Base-by-base conservation (phyloP, 225 moss, liverwort and hornwort genomes). In the Marchantia paleacea region DNA sequence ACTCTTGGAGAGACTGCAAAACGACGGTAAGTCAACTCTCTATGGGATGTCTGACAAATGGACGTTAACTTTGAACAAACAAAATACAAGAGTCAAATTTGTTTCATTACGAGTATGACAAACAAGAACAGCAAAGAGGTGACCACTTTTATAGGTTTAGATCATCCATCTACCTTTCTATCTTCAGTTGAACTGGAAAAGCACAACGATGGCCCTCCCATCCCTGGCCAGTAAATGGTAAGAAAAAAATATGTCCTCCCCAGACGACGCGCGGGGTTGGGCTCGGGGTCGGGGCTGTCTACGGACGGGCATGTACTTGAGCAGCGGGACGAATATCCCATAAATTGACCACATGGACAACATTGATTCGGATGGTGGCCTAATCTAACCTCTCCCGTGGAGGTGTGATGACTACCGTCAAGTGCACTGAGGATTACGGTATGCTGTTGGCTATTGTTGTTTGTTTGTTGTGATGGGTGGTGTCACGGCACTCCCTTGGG, bases 351-450 rank as follows among this genome's bases (percentile, higher is more conserved):
- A 49, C 47, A 70, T 70, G 69, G 69, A 19, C 29, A 49, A 70
- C 69, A 70, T 48, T 70, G 28, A 66, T 66, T 66, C 25, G 66
- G 28, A 29, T 66, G 28, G 66, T 64, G 25, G 64, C 25, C 64
- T 64, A 26, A 64, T 64, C 64, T 64, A 61, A 61, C 61, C 61
- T 61, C 61, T 61, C 22, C 64, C 39, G 39, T 39, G 39, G 39
- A 39, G 39, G 39, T 39, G 39, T 39, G 39, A 2, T 39, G 39
- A 39, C 39, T 39, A 39, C 39, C 39, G 39, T 2, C 39, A 39
- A 39, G 39, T 39, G 39, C 39, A 39, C 39, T 39, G 39, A 5
- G 5, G 3, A 39, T 39, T 26, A 25, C 24, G 12, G 64, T 26
- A 3, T 26, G 25, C 64, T 9, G 25, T 64, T 25, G 64, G 7